Conservation (phyloP, 2,329 filamentous ascomycete genomes). For the Trichophyton rubrum region DNA sequence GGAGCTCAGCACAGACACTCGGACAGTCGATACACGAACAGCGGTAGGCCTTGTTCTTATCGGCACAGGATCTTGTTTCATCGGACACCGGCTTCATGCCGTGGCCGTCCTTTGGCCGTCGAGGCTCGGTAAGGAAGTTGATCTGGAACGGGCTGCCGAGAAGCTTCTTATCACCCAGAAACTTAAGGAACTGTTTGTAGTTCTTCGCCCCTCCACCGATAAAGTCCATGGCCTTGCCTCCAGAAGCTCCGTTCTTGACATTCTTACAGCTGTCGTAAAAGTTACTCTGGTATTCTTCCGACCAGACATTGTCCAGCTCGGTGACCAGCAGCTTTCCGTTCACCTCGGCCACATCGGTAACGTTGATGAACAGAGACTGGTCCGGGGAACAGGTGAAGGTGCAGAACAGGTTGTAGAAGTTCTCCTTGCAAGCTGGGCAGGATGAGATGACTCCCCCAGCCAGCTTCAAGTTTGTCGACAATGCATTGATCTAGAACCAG, state of each 20-base stretch:
- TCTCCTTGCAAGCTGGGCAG: conserved; percentile 92
- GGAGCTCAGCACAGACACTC: conserved; percentile 68
- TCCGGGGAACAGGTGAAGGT: conserved; percentile 97
- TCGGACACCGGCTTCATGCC: conserved; percentile 62
- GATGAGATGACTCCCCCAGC: conserved; percentile 82
- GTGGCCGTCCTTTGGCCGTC: conserved; percentile 50
- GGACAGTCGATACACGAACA: conserved; percentile 93
- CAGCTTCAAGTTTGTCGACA: conserved; percentile 73
- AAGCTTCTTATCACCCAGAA: conserved; percentile 83
- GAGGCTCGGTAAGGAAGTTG: conserved; percentile 59
- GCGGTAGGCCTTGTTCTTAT: conserved; percentile 68
- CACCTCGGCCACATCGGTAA: conserved; percentile 56
- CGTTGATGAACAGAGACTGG: conserved; percentile 88
- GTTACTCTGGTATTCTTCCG: conserved; percentile 66
- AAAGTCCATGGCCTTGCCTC: conserved; percentile 85
- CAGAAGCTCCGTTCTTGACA: conserved; percentile 93
- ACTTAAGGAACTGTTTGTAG: conserved; percentile 75
- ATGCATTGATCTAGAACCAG: conserved; percentile 54
- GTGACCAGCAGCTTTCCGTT: conserved; percentile 57
- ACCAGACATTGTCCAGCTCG: conserved; percentile 81
- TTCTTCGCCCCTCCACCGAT: conserved; percentile 93
- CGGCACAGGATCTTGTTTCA: conserved; percentile 75
- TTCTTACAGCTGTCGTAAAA: conserved; percentile 98
- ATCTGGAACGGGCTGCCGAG: conserved; percentile 93
- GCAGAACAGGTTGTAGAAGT: conserved; percentile 98